A percentile compares a stretch with the other conserved stretches of the same genome.
Conservation (phyloP, 2,329 filamentous ascomycete species). For the Fusarium coffeatum region DNA sequence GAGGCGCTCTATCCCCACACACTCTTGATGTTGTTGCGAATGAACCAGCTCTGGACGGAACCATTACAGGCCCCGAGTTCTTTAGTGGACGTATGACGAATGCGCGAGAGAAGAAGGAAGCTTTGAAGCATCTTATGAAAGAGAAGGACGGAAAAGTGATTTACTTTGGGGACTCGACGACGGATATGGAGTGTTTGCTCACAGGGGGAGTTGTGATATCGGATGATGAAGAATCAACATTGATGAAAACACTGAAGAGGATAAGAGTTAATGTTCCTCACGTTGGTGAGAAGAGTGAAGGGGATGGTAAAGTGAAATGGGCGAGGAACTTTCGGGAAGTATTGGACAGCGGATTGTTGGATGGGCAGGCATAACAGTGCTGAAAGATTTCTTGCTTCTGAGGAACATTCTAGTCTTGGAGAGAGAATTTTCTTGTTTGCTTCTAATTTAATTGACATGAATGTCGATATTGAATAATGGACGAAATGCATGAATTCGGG, state of each 20-base stretch:
- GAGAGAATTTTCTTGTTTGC: not conserved
- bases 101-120: constrained; percentile 60
- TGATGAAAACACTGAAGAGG: constrained; percentile 54
- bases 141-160: constrained; percentile 48
- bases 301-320: constrained; percentile 51
- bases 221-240: constrained; percentile 48
- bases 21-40: constrained; percentile 58
- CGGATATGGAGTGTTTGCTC: constrained; percentile 66
- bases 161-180: constrained; percentile 70
- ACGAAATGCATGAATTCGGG: not conserved
- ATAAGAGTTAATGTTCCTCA: constrained; percentile 55
- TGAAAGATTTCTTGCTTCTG: not conserved
- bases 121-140: constrained; percentile 49
- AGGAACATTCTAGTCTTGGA: not conserved
- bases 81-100: constrained; percentile 50
- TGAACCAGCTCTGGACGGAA: constrained; percentile 53
- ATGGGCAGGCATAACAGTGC: constrained; percentile 1
- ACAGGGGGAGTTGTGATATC: constrained; percentile 61
- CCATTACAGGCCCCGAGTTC: constrained; percentile 55
- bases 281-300: constrained; percentile 42
- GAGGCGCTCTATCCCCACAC: constrained; percentile 55
- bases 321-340: constrained; percentile 59
- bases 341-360: constrained; percentile 47
- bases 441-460: not conserved
- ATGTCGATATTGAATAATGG: not conserved